A percentile compares a stretch with the other conserved stretches of the same genome.
phyloP scores from a whole-genome alignment of 2,329 filamentous ascomycete genomes.

The Fulvia fulva region DNA sequence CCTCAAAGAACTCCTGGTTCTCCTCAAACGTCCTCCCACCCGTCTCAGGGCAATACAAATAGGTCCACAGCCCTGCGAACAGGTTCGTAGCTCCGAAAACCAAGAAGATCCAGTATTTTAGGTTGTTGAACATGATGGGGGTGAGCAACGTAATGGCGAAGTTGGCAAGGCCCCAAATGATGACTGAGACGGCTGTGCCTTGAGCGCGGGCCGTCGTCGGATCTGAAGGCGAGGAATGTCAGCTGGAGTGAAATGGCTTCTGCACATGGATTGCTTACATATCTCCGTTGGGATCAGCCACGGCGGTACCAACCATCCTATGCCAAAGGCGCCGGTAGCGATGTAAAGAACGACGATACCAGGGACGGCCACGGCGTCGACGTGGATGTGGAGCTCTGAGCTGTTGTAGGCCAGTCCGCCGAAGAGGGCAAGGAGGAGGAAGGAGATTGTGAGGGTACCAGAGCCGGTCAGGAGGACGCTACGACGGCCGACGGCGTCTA shows the following conservation, averaged over 20 bases:
- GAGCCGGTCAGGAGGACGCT: slow-evolving; percentile 54
- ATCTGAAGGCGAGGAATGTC: too few relatives aligned
- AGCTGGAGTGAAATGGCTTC: too few relatives aligned
- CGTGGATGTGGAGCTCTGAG: slow-evolving; percentile 36
- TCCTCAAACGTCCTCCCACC: slow-evolving; percentile 58
- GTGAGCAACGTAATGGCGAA: slow-evolving; percentile 56
- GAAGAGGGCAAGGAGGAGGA: slow-evolving; percentile 51
- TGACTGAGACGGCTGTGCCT: slow-evolving; percentile 53
- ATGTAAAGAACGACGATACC: slow-evolving; percentile 53
- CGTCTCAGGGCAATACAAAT: slow-evolving; percentile 50
- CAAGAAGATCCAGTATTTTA: slow-evolving; percentile 56
- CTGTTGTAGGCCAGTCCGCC: slow-evolving; percentile 46
- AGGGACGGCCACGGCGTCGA: slow-evolving; percentile 45
- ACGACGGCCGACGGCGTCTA: slow-evolving; percentile 54
- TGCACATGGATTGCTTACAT: too few relatives aligned
- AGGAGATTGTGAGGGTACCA: slow-evolving; percentile 45
- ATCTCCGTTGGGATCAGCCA: slow-evolving; percentile 61
- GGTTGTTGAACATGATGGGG: slow-evolving; percentile 57
- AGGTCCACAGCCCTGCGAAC: slow-evolving; percentile 55
- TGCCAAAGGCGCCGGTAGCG: slow-evolving; percentile 58
- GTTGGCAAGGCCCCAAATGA: slow-evolving; percentile 56
- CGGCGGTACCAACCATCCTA: slow-evolving; percentile 57
- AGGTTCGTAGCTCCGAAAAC: slow-evolving; percentile 54
- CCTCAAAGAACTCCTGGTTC: slow-evolving; percentile 56
- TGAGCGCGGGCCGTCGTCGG: slow-evolving; percentile 53